These are phyloP conservation scores for Kockiozyma suomiensis DNA, from an alignment of 805 yeast genomes.

Conservation along the genomic window DNA sequence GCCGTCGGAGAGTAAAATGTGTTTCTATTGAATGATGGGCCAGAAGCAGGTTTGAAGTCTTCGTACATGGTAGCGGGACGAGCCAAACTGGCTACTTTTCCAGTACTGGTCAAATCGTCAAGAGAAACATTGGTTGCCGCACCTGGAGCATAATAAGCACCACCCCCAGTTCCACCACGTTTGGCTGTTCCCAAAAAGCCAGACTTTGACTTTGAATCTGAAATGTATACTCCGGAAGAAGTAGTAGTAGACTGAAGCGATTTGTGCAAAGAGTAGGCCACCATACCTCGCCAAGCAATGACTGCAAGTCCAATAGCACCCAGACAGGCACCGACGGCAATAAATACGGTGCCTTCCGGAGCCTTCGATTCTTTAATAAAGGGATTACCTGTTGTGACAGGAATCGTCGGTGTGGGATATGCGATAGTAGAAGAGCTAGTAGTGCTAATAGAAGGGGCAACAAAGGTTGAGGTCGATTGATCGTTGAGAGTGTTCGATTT, in stretches of 20 bases:
- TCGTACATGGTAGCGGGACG: slow-evolving; percentile 29
- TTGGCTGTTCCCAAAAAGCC: slow-evolving; percentile 10
- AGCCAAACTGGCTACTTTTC: slow-evolving; percentile 23
- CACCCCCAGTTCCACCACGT: not conserved
- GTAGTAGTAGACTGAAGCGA: slow-evolving; percentile 50
- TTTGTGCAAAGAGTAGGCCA: slow-evolving; percentile 53
- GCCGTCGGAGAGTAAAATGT: slow-evolving; percentile 78
- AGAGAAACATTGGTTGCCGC: slow-evolving; percentile 21
- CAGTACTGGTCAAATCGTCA: slow-evolving; percentile 29
- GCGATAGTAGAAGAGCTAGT: slow-evolving; percentile 12
- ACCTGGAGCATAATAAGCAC: slow-evolving; percentile 31
- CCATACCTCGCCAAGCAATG: slow-evolving; percentile 54
- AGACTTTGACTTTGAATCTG: slow-evolving; percentile 30
- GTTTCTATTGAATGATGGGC: slow-evolving; percentile 39
- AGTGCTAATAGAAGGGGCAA: slow-evolving; percentile 7
- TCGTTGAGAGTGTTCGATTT: slow-evolving; percentile 15
- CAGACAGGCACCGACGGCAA: slow-evolving; percentile 72
- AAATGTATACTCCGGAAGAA: slow-evolving; percentile 35
- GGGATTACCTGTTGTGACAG: slow-evolving; percentile 66
- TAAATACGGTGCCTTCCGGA: slow-evolving; percentile 81
- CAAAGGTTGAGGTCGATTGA: slow-evolving; percentile 3
- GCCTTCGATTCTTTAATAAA: slow-evolving; percentile 53
- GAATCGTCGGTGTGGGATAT: slow-evolving; percentile 55
- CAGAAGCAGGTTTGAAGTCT: slow-evolving; percentile 30
- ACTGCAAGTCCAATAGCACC: slow-evolving; percentile 60